Percentiles rank a stretch among this genome's conserved stretches.
phyloP scores from a whole-genome alignment of 1,284 basidiomycete genomes.

The Rhodotorula sp. region DNA sequence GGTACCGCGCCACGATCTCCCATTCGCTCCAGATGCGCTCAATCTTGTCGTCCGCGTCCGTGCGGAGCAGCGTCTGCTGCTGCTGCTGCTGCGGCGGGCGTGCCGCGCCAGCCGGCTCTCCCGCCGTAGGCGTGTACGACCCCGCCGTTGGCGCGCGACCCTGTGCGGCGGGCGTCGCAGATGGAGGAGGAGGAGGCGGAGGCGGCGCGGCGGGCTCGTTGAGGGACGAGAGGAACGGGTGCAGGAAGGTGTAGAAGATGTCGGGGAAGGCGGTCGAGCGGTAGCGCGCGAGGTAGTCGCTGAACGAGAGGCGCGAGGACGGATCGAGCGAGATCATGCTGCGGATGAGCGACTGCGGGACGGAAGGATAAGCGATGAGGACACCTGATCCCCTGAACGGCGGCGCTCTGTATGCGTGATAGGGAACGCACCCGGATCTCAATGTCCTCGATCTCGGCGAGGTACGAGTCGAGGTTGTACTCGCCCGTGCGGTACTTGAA shows the following conservation, averaged over 20 bases:
- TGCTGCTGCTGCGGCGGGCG: slow-evolving; percentile 11
- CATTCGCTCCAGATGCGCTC: slow-evolving; percentile 79
- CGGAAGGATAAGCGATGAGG: background rate
- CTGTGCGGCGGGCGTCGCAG: background rate
- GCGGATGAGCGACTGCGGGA: slow-evolving; percentile 71
- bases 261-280: slow-evolving; percentile 82
- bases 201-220: slow-evolving; percentile 45
- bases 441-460: slow-evolving; percentile 76
- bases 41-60: slow-evolving; percentile 74
- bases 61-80: slow-evolving; percentile 59
- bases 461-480: slow-evolving; percentile 67
- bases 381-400: background rate
- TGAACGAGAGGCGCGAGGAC: slow-evolving; percentile 73
- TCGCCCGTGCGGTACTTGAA: slow-evolving; percentile 92
- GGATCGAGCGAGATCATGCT: slow-evolving; percentile 88
- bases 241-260: slow-evolving; percentile 89
- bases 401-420: too few species aligned
- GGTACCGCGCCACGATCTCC: slow-evolving; percentile 70
- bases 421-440: slow-evolving; percentile 68
- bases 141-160: background rate
- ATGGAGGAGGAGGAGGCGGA: background rate
- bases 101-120: background rate
- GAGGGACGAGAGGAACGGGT: slow-evolving; percentile 80
- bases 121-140: background rate
- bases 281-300: slow-evolving; percentile 73